These are phyloP conservation scores for Orbilia oligospora DNA, from an alignment of 2,329 filamentous ascomycete species.

Conservation along the genomic window DNA sequence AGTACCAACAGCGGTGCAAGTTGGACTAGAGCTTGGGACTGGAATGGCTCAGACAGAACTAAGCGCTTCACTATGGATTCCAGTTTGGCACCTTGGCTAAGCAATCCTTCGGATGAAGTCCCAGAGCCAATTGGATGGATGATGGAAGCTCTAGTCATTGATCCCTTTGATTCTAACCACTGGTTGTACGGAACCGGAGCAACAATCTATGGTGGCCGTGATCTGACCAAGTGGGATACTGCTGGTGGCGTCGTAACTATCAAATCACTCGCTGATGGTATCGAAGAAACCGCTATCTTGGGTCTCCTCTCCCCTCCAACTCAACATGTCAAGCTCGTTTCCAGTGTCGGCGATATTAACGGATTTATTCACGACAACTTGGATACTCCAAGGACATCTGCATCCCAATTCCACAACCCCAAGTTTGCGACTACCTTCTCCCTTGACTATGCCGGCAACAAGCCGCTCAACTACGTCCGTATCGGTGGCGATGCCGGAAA, in stretches of 20 bases:
- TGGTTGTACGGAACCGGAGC: slow-evolving; percentile 75
- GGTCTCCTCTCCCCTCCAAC: slow-evolving; percentile 70
- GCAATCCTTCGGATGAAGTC: slow-evolving; percentile 66
- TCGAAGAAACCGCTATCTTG: slow-evolving; percentile 72
- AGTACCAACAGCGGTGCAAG: slow-evolving; percentile 71
- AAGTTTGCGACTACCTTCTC: slow-evolving; percentile 69
- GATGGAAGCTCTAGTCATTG: slow-evolving; percentile 74
- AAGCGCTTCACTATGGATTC: slow-evolving; percentile 70
- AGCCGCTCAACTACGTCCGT: slow-evolving; percentile 69
- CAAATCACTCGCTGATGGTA: slow-evolving; percentile 71
- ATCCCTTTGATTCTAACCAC: slow-evolving; percentile 74
- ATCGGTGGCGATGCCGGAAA: slow-evolving; percentile 68
- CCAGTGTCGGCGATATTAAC: slow-evolving; percentile 71
- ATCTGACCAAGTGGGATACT: slow-evolving; percentile 72
- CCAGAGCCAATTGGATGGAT: slow-evolving; percentile 74
- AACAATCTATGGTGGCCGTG: slow-evolving; percentile 72
- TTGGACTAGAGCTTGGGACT: slow-evolving; percentile 73
- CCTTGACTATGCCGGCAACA: slow-evolving; percentile 66
- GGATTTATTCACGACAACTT: slow-evolving; percentile 70
- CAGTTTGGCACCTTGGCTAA: slow-evolving; percentile 72
- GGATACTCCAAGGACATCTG: slow-evolving; percentile 67
- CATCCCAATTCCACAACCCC: slow-evolving; percentile 70
- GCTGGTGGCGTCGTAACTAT: slow-evolving; percentile 69
- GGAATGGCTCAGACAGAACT: slow-evolving; percentile 68
- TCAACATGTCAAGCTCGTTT: slow-evolving; percentile 68